Base-by-base conservation (phyloP, 2,329 filamentous ascomycete genomes). In the Xylaria sp. region DNA sequence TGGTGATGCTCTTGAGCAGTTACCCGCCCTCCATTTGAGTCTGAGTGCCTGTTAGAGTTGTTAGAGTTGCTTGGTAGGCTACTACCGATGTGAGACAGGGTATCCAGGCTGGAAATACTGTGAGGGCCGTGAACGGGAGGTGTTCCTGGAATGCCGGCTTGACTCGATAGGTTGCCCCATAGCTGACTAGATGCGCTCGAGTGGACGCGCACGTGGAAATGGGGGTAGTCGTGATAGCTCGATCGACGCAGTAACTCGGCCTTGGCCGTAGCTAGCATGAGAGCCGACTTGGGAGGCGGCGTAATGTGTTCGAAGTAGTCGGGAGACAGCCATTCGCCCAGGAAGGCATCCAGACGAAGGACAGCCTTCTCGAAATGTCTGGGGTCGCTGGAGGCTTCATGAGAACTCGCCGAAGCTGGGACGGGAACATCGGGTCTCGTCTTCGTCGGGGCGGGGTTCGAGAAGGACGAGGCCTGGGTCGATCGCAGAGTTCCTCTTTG, bases 281-380 rank as follows among this genome's bases (percentile, higher is more conserved):
- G 88, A 3, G 91, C 88, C 2, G 94, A 95, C 52, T 90, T 89
- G 0, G 96, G 96, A 12, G 96, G 96, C 2, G 94, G 93, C 0
- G 92, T 95, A 72, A 98, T 98, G 62, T 92, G 87, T 71, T 97
- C 94, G 76, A 95, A 99, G 80, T 99, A 99, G 77, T 94, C 91
- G 0, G 94, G 93, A 1, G 92, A 93, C 37, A 98, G 86, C 96
- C 96, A 99, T 84, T 99, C 96, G 58, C 96, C 95, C 0, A 99
- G 86, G 77, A 97, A 98, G 0, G 94, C 92, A 81, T 99, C 96
- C 6, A 99, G 87, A 0, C 96, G 91, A 57, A 99, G 82, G 10
- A 90, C 85, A 2, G 88, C 83, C 72, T 89, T 91, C 66, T 85
- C 84, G 68, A 88, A 74, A 4, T 74, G 73, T 8, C 23, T 34